These are phyloP conservation scores for Scedosporium boydii DNA, from an alignment of 2,329 filamentous ascomycete species.

Conservation along the genomic window DNA sequence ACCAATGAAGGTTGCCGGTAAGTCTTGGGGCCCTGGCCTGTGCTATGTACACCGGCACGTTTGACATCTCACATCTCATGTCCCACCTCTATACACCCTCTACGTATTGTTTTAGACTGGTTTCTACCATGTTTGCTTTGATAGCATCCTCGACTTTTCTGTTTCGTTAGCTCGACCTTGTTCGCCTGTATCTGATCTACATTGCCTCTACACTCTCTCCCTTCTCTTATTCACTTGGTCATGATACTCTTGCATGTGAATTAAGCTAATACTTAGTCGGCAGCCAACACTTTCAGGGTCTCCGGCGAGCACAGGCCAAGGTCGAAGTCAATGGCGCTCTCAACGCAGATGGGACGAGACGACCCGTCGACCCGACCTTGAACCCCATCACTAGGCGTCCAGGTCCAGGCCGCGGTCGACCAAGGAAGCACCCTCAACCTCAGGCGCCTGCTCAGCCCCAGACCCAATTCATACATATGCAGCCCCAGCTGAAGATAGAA, in stretches of 20 bases:
- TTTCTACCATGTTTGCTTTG: neutral
- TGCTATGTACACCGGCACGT: neutral
- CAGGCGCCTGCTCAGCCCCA: conserved; percentile 5
- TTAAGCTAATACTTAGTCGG: neutral
- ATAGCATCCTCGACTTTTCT: neutral
- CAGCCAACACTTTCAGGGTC: conserved; percentile 53
- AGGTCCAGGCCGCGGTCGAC: conserved; percentile 46
- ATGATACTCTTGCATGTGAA: neutral
- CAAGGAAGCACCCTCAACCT: conserved; percentile 30
- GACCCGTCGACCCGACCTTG: conserved; percentile 37
- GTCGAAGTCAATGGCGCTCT: conserved; percentile 28
- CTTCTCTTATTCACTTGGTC: neutral
- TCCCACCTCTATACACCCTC: neutral
- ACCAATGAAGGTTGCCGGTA: conserved; percentile 57
- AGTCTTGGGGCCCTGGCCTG: conserved; percentile 19
- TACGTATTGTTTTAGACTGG: neutral
- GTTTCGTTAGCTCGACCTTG: neutral
- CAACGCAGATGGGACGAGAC: conserved; percentile 20
- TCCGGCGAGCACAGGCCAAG: conserved; percentile 46
- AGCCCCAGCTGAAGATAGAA: neutral
- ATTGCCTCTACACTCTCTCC: neutral
- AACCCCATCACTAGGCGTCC: conserved; percentile 53
- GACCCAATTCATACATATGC: neutral
- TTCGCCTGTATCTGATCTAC: neutral
- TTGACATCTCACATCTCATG: neutral